Conservation (phyloP, 73 alveolate species). For the Stentor coeruleus region DNA sequence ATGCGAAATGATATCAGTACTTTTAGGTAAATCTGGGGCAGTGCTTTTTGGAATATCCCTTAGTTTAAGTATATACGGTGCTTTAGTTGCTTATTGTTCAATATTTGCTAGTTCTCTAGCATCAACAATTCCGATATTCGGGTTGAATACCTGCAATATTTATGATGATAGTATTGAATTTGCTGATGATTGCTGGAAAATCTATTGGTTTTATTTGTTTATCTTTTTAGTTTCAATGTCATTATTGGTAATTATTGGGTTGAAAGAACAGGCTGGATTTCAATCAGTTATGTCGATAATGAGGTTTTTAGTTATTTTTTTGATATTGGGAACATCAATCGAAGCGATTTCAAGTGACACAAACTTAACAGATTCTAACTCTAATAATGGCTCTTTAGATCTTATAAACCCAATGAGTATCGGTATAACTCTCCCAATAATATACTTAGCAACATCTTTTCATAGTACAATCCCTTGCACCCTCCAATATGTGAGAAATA, state of each 20-base stretch:
- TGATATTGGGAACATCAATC: not conserved
- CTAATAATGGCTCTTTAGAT: not conserved
- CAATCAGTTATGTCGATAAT: not conserved
- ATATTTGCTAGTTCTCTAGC: conserved; percentile 10
- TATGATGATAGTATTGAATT: not conserved
- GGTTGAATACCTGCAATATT: not conserved
- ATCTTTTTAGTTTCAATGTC: not conserved
- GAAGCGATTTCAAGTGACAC: not conserved
- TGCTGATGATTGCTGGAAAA: not conserved
- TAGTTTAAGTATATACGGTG: not conserved
- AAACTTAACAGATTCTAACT: not conserved
- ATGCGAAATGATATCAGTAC: conserved; percentile 4
- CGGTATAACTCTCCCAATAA: not conserved
- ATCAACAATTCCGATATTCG: conserved; percentile 4
- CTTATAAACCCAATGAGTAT: not conserved
- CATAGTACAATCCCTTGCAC: not conserved
- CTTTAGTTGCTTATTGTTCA: not conserved
- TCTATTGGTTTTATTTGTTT: not conserved
- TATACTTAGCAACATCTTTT: not conserved
- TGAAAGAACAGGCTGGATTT: not conserved
- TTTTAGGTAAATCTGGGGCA: not conserved
- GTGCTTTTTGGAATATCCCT: not conserved
- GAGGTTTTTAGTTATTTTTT: not conserved
- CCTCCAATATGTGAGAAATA: not conserved
- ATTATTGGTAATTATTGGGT: not conserved